Base-by-base conservation (phyloP, 2,329 filamentous ascomycete species). In the Aaosphaeria arxii region DNA sequence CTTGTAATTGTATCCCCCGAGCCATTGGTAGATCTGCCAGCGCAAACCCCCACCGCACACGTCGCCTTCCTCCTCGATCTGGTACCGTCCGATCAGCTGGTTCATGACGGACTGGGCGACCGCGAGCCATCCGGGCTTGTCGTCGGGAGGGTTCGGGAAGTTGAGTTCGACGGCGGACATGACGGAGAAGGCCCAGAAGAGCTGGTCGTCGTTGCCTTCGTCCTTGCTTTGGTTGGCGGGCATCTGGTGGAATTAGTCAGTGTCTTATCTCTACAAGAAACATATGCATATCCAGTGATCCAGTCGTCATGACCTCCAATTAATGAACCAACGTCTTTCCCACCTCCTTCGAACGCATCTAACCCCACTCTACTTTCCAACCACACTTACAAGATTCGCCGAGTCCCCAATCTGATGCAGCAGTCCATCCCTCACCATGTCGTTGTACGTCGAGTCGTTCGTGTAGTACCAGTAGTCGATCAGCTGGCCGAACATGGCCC, bases 381-480 rank as follows among this genome's bases (percentile, higher is more conserved):
- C 9, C 9, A 6, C 32, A 49, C 52, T 7, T 57, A 65, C 63
- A 51, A 66, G 48, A 45, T 66, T 57, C 13, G 48, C 45, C n/a
- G 63, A 48, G 28, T 61, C 58, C 42, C 65, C 66, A 39, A 67
- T 61, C 42, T 70, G 64, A 48, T 61, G 57, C 17, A 63, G 56
- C 39, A 69, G 43, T 24, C 64, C 66, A 54, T 88, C 77, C 33
- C 77, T 78, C 11, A 83, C 81, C 39, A 88, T 72, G 11, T 84
- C 73, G 64, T 91, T 91, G 72, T 88, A 94, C 32, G 79, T 77
- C 4, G 77, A 72, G 62, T 92, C 88, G 17, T 84, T 85, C 0
- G 88, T 92, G 65, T 89, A 89, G 64, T 85, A 88, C 88, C 88
- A 95, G 67, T 94, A 94, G 61, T 94, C 88, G 45, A 95, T 77